These are phyloP conservation scores for Leishmania tropica DNA, from an alignment of 208 protist genomes.

Conservation along the genomic window DNA sequence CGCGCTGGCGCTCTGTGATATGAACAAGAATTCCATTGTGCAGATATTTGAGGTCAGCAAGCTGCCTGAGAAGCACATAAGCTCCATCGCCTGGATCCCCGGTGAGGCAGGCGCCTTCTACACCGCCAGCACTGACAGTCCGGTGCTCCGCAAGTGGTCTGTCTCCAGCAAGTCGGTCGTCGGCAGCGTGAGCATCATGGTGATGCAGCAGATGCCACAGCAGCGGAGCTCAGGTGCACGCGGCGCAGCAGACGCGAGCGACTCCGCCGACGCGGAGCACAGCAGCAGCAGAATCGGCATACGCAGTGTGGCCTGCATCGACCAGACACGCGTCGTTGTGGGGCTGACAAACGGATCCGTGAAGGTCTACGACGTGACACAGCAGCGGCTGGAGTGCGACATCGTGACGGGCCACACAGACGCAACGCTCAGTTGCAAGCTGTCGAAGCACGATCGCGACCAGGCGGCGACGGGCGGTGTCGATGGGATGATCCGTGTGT, in stretches of 20 bases:
- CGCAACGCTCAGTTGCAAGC: conserved; percentile 69
- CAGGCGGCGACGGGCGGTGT: conserved; percentile 73
- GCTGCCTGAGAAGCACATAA: conserved; percentile 47
- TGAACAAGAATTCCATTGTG: conserved; percentile 41
- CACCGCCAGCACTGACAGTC: conserved; percentile 61
- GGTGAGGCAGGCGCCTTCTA: conserved; percentile 70
- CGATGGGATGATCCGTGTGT: conserved; percentile 89
- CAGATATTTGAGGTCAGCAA: conserved; percentile 53
- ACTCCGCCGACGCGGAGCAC: not conserved
- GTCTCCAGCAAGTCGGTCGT: conserved; percentile 58
- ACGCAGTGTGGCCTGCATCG: conserved; percentile 42
- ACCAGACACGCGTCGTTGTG: conserved; percentile 59
- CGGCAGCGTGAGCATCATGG: conserved; percentile 39
- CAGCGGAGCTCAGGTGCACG: not conserved
- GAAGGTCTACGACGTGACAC: conserved; percentile 73
- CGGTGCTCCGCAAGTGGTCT: conserved; percentile 69
- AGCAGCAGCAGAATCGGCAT: conserved; percentile 30
- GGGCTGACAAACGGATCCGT: conserved; percentile 72
- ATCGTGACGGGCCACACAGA: conserved; percentile 80
- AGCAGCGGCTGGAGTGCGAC: conserved; percentile 55
- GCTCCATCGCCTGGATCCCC: conserved; percentile 68
- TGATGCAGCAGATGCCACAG: not conserved
- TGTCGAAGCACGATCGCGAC: conserved; percentile 82
- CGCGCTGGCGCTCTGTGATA: conserved; percentile 64
- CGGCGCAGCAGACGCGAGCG: not conserved